Conservation (phyloP, 192 early-diverging fungal species). For the Coemansia sp. region DNA sequence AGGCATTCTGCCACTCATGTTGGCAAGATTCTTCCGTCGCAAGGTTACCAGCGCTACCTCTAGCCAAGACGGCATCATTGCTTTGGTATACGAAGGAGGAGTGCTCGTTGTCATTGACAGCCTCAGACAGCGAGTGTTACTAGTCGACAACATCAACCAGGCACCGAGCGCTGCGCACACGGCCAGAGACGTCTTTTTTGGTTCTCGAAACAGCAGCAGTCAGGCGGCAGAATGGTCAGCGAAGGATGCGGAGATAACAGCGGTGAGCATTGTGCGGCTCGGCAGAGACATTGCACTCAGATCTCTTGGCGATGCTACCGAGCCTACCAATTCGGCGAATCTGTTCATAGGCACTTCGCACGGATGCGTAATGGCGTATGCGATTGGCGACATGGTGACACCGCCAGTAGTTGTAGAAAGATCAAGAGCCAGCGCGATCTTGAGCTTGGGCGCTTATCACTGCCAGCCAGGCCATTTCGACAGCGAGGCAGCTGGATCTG, state of each 20-base stretch:
- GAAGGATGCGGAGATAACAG: neutral
- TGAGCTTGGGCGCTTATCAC: neutral
- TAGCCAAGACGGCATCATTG: slow-evolving; percentile 22
- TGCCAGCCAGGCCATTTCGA: neutral
- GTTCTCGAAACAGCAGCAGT: neutral
- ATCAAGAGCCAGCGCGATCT: neutral
- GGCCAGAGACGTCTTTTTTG: slow-evolving; percentile 10
- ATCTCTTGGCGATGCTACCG: neutral
- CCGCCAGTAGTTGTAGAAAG: slow-evolving; percentile 5
- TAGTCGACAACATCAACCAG: slow-evolving; percentile 42
- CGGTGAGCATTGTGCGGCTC: neutral
- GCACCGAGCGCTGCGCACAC: neutral
- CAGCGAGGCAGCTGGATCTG: neutral
- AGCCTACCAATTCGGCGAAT: neutral
- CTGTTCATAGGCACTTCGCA: slow-evolving; percentile 26
- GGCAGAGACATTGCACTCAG: neutral
- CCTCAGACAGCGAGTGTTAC: slow-evolving; percentile 17
- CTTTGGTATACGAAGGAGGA: slow-evolving; percentile 20
- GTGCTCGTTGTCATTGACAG: slow-evolving; percentile 39
- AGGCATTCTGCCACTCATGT: slow-evolving; percentile 34
- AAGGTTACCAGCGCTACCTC: slow-evolving; percentile 4
- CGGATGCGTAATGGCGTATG: slow-evolving; percentile 22
- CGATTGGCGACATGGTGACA: neutral
- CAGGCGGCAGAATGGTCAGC: neutral
- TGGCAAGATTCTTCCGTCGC: slow-evolving; percentile 23